phyloP scores from a whole-genome alignment of 202 grass and related monocot genomes.

The Schoenoplectus tabernaemontani region DNA sequence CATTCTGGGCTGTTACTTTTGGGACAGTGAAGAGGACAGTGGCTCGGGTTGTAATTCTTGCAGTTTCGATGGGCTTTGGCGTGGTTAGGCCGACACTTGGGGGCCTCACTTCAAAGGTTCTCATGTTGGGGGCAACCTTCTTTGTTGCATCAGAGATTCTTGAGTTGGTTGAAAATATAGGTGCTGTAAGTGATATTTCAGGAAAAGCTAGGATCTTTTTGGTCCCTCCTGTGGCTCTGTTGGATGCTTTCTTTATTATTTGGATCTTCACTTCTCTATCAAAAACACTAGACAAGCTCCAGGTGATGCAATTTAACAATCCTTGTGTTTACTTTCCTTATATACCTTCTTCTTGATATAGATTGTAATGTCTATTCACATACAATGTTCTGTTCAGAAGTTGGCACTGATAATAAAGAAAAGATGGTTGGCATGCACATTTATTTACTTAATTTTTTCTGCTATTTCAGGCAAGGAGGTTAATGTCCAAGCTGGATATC shows the following conservation, averaged over 20 bases:
- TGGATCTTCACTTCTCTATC: slow-evolving; percentile 95
- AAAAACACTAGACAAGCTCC: slow-evolving; percentile 83
- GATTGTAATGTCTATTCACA: background rate
- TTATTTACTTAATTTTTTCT: slow-evolving; percentile 7
- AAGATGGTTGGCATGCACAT: background rate
- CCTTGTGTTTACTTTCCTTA: background rate
- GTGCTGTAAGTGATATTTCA: slow-evolving; percentile 85
- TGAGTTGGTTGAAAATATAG: slow-evolving; percentile 93
- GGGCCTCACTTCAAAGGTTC: slow-evolving; percentile 86
- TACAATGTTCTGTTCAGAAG: background rate
- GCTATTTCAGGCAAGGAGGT: slow-evolving; percentile 58
- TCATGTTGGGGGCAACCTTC: slow-evolving; percentile 91
- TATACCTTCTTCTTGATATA: background rate
- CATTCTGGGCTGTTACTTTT: slow-evolving; percentile 98
- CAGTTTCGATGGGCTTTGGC: slow-evolving; percentile 85
- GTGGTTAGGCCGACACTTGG: slow-evolving; percentile 88
- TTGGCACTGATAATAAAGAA: background rate
- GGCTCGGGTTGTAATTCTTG: slow-evolving; percentile 70
- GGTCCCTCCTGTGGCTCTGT: slow-evolving; percentile 82
- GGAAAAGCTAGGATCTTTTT: slow-evolving; percentile 92
- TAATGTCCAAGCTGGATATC: slow-evolving; percentile 85
- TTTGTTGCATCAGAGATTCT: slow-evolving; percentile 95
- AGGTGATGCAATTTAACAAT: slow-evolving; percentile 31
- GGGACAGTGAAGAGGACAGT: slow-evolving; percentile 88
- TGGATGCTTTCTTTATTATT: slow-evolving; percentile 90